A percentile compares a stretch with the other conserved stretches of the same genome.
Conservation (phyloP, 768 basidiomycete genomes). For the Boletus rubescentipes region DNA sequence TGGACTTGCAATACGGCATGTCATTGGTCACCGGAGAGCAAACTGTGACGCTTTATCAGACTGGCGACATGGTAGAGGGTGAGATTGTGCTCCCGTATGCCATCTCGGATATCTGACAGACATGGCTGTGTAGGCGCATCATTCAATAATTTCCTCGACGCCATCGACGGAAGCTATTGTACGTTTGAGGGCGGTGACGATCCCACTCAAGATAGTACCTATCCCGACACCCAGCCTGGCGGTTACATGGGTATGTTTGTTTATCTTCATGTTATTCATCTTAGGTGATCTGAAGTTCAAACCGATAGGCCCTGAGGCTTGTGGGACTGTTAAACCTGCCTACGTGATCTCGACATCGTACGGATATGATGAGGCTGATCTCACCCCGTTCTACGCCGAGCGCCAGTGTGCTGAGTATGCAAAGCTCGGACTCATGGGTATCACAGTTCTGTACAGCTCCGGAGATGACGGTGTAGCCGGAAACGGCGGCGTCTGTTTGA, state of each 20-base stretch:
- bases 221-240: slow-evolving; percentile 22
- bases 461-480: slow-evolving; percentile 37
- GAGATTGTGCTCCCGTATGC: not conserved
- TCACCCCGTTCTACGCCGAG: slow-evolving; percentile 35
- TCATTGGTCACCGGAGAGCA: slow-evolving; percentile 29
- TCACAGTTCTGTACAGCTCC: slow-evolving; percentile 35
- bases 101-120: not conserved
- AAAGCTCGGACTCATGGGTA: slow-evolving; percentile 40
- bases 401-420: slow-evolving; percentile 49
- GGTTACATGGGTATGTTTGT: slow-evolving; percentile 19
- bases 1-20: slow-evolving; percentile 36
- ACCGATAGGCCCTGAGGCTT: slow-evolving; percentile 23
- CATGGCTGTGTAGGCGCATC: slow-evolving; percentile 25
- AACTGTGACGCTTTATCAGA: slow-evolving; percentile 34
- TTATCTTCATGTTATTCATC: not conserved
- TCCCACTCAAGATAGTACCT: slow-evolving; percentile 24
- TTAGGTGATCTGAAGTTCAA: not conserved
- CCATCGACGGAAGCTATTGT: slow-evolving; percentile 38
- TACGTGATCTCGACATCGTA: slow-evolving; percentile 48
- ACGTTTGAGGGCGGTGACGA: slow-evolving; percentile 39
- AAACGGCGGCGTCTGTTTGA: slow-evolving; percentile 29
- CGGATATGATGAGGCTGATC: slow-evolving; percentile 36
- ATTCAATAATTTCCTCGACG: slow-evolving; percentile 41
- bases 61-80: slow-evolving; percentile 30
- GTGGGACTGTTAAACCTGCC: slow-evolving; percentile 40